Percentiles rank a stretch among this genome's conserved stretches.
These are phyloP conservation scores for Triticum dicoccoides DNA, from an alignment of 176 grass and related monocot species.

Conservation along the genomic window DNA sequence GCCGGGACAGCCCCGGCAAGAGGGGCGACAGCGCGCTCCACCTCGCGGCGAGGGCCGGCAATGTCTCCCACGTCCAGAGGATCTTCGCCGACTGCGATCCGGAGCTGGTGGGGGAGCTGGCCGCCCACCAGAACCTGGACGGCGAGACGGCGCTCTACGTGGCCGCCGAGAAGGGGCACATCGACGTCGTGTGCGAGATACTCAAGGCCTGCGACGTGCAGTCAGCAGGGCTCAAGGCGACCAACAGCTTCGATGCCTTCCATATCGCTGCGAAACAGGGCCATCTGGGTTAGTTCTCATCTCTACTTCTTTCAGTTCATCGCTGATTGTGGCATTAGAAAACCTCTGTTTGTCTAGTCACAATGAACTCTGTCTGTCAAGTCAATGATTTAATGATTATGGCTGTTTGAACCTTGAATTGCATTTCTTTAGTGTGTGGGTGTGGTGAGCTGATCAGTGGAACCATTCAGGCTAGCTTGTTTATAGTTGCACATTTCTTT, in stretches of 20 bases:
- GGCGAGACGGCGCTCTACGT: conserved; percentile 86
- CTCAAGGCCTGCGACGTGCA: conserved; percentile 65
- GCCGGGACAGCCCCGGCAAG: conserved; percentile 79
- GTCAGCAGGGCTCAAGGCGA: conserved; percentile 70
- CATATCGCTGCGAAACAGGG: conserved; percentile 92
- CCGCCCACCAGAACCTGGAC: conserved; percentile 60
- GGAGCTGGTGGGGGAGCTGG: conserved; percentile 47
- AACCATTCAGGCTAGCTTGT: neutral
- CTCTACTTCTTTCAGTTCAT: neutral
- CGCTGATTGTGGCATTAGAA: neutral
- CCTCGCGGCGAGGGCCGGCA: conserved; percentile 80
- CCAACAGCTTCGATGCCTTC: conserved; percentile 76
- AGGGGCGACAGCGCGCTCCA: conserved; percentile 70
- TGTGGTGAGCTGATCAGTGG: neutral
- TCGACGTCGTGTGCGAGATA: conserved; percentile 74
- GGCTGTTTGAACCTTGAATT: neutral
- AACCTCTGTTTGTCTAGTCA: neutral
- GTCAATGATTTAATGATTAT: conserved; percentile 10
- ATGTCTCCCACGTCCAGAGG: conserved; percentile 51
- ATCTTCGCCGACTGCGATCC: conserved; percentile 57
- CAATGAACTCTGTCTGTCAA: neutral
- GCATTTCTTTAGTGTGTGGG: neutral
- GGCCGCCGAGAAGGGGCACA: conserved; percentile 73
- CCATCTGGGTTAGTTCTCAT: conserved; percentile 68
- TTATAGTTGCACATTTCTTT: conserved; percentile 1